Base-by-base conservation (phyloP, 257 asterid genomes). In the Nicotiana knightiana region DNA sequence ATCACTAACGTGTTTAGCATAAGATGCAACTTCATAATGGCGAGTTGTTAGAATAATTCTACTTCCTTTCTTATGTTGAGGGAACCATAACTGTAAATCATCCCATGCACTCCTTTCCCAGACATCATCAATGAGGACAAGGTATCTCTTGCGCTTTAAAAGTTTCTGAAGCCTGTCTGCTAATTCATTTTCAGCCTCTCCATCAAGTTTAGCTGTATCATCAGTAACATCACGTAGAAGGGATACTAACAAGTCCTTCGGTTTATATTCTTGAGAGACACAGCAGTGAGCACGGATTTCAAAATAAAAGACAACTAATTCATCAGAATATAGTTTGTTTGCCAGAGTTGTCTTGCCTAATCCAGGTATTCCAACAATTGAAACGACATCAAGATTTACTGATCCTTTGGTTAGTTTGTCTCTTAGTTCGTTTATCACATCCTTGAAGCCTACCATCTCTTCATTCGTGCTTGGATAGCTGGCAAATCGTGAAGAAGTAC, bases 121-220 rank as follows among this genome's bases (percentile, higher is more conserved):
- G 1, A 90, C 9, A 83, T 90, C 93, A 84, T 88, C 93, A 53
- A 87, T n/a, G 5, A 90, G 85, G 39, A 90, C 67, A 1, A 90
- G 81, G 63, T 81, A 90, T 64, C 87, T 83, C 59, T 83, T 54
- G 9, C 84, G 77, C 33, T 16, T 63, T 32, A 87, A 80, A 85
- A 33, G 21, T 63, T 57, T 81, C 21, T 30, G 62, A 37, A 87
- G 65, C 35, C 18, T 39, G 75, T 17, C 39, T 3, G 17, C 83
- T 54, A 86, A 55, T 17, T 3, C 6, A 24, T 62, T 58, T 17
- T 80, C 87, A 4, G 9, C 15, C 73, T 5, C 26, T 9, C 53
- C 26, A 37, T 39, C 28, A 28, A 43, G 39, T 39, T 30, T 55
- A 6, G 55, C 79, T 68, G 54, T 59, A 65, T 55, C 48, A 67